A percentile compares a stretch with the other conserved stretches of the same genome.
These are phyloP conservation scores for Neonectria sp. DNA, from an alignment of 2,329 filamentous ascomycete species.

Conservation along the genomic window DNA sequence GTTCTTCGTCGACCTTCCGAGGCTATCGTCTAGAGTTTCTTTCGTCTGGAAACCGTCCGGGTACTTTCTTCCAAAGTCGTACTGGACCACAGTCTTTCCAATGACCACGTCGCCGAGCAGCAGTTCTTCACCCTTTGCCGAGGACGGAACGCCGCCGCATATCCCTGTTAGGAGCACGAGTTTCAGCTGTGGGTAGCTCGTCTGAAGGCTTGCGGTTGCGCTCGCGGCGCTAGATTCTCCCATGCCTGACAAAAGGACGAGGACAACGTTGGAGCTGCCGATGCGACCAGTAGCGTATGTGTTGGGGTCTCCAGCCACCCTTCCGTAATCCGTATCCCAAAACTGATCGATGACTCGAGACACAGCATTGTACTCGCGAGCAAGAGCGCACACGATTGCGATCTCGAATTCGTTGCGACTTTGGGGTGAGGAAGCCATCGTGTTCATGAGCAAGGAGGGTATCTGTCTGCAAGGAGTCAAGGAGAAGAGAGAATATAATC, in stretches of 20 bases:
- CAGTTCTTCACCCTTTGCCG: conserved; percentile 26
- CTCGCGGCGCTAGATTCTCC: conserved; percentile 49
- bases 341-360: neutral
- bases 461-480: no score
- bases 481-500: no score
- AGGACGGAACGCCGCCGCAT: conserved; percentile 56
- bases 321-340: neutral
- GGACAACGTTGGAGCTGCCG: conserved; percentile 47
- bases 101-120: conserved; percentile 54
- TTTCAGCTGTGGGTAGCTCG: conserved; percentile 53
- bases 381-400: no score
- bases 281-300: conserved; percentile 50
- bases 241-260: conserved; percentile 47
- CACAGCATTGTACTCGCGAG: neutral
- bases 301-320: conserved; percentile 45
- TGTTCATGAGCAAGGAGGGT: no score
- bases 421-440: neutral
- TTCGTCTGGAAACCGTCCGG: conserved; percentile 41
- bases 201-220: conserved; percentile 47
- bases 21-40: conserved; percentile 40
- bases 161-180: conserved; percentile 57
- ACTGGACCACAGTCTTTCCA: conserved; percentile 47
- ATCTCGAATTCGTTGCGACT: neutral
- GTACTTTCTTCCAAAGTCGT: conserved; percentile 46
- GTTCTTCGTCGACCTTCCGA: conserved; percentile 28